These are phyloP conservation scores for Takakia lepidozioides DNA, from an alignment of 225 moss, liverwort and hornwort genomes.

Conservation along the genomic window DNA sequence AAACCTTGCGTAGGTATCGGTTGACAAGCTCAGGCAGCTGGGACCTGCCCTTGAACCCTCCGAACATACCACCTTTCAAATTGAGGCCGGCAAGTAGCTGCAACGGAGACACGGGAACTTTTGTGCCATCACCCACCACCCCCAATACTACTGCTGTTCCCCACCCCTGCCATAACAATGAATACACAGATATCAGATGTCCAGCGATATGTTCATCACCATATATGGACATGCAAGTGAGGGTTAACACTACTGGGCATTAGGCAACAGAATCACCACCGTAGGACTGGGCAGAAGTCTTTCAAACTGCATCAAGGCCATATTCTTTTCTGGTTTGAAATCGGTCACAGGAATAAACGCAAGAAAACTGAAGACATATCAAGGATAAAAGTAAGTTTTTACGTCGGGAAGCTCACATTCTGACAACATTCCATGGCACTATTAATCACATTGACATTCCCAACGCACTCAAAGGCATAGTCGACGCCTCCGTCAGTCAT, in stretches of 20 bases:
- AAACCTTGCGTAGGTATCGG: constrained; percentile 65
- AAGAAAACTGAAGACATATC: too few relatives aligned
- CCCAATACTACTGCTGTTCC: constrained; percentile 59
- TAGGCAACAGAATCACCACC: too few relatives aligned
- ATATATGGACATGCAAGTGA: too few relatives aligned
- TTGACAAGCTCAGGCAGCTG: constrained; percentile 80
- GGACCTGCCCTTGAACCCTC: constrained; percentile 61
- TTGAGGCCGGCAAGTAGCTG: constrained; percentile 47
- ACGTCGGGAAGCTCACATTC: too few relatives aligned
- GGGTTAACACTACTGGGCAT: too few relatives aligned
- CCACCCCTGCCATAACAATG: constrained; percentile 63
- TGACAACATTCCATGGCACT: constrained; percentile 67
- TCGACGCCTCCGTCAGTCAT: constrained; percentile 85
- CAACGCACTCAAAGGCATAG: constrained; percentile 87
- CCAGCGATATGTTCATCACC: too few relatives aligned
- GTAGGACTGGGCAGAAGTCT: too few relatives aligned
- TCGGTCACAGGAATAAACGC: too few relatives aligned
- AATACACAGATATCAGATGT: too few relatives aligned
- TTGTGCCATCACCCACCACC: constrained; percentile 36
- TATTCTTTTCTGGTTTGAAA: too few relatives aligned
- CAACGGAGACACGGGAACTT: constrained; percentile 39
- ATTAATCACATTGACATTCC: constrained; percentile 53
- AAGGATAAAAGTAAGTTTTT: too few relatives aligned
- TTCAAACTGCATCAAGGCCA: too few relatives aligned
- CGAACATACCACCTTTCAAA: constrained; percentile 59